Evolutionary conservation across 176 grass and related monocot species (phyloP).

Genomic region (Oryza longistaminata): DNA sequence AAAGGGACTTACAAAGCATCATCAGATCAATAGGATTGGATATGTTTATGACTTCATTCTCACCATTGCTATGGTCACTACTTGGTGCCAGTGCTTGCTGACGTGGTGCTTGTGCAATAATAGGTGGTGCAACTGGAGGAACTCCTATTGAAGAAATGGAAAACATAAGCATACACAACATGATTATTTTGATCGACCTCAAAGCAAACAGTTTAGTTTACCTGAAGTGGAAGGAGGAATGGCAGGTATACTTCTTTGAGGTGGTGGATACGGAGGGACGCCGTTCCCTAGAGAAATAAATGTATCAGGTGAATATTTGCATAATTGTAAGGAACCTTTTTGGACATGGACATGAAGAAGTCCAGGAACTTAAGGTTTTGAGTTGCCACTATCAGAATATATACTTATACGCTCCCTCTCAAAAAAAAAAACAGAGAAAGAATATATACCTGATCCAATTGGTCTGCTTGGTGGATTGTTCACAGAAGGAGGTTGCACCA

Average conservation of each 20-base stretch:
- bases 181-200: conserved; percentile 4
- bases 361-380: conserved; percentile 2
- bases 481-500: conserved; percentile 36
- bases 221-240: conserved; percentile 60
- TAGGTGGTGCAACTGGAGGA: conserved; percentile 42
- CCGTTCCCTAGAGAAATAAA: conserved; percentile 39
- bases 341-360: background rate
- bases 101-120: conserved; percentile 42
- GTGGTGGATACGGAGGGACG: conserved; percentile 43
- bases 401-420: background rate
- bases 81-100: conserved; percentile 52
- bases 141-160: conserved; percentile 27
- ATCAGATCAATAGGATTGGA: background rate
- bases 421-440: background rate
- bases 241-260: conserved; percentile 52
- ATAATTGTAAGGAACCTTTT: background rate
- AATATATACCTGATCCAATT: conserved; percentile 62
- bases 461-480: conserved; percentile 52
- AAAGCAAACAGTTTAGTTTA: conserved; percentile 24
- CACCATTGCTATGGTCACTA: conserved; percentile 44
- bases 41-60: conserved; percentile 18
- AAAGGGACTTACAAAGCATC: conserved; percentile 1
- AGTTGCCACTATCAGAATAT: conserved; percentile 9
- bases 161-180: conserved; percentile 16
- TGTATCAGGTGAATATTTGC: conserved; percentile 20